Base-by-base conservation (phyloP, 2,329 filamentous ascomycete genomes). In the Paracoccidioides brasiliensis region DNA sequence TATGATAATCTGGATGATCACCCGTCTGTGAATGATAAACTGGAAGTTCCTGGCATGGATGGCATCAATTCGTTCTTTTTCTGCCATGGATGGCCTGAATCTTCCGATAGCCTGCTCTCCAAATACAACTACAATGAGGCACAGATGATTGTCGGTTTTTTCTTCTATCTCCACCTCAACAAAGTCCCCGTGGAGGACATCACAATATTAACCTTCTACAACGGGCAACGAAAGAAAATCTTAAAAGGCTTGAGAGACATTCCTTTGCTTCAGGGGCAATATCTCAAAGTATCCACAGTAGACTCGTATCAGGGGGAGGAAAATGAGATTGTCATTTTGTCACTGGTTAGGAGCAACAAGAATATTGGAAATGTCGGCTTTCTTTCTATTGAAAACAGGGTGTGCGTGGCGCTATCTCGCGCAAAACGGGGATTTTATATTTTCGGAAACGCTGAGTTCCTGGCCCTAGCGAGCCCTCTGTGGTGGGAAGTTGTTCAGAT, bases 291-390 rank as follows among this genome's bases (percentile, higher is more conserved):
- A 1, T 80, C 81, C 38, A 95, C 90, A 0, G 87, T 96, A 0
- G 90, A 95, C 64, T 88, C 86, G 0, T 95, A 91, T 64, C 90
- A 95, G 67, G 90, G 90, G 10, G 89, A 95, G 63, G 89, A 95
- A 66, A 95, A 95, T 59, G 86, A 90, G 30, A 76, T 95, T 7
- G 77, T 96, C 8, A 67, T 95, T 1, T 73, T 95, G 0, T 95
- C 90, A 0, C 73, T 95, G 0, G 89, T 93, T 3, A 80, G 90
- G 45, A 90, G 84, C 60, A 85, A 84, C 40, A 60, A 66, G 1
- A 41, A 50, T 15, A 63, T 71, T 1, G 64, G 72, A 4, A 72
- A 74, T 0, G 83, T 90, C 35, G 90, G 90, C 0, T 96, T 95
- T 61, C 74, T 95, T 1, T 75, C 78, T 1, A 81, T 85, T 10